Evolutionary conservation across 345 rosid species (phyloP), one percentile per base, ranked within the genome.

Genomic region (Eucalyptus lansdowneana): DNA sequence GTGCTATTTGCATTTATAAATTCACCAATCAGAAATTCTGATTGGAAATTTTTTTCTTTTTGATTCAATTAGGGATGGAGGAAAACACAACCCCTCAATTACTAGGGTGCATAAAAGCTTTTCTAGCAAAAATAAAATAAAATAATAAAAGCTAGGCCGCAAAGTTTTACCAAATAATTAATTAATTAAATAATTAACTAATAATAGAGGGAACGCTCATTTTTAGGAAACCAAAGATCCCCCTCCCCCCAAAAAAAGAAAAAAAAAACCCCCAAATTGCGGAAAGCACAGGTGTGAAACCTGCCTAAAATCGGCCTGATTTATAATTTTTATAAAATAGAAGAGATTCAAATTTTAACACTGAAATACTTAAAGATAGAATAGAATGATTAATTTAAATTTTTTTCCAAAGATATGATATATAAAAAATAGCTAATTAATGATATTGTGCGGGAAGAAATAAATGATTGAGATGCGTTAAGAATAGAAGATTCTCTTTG

Each of bases 231-330:
- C 9, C 44, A 34, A 72, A 37, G 81, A 72, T 72, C 25, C 15
- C 34, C 80, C 54, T 9, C 0, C 1, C 22, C 9, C 22, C 5
- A 2, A 3, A 69, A 19, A 34, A 17, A 9, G 0, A 1, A 25
- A 11, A 53, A 17, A 53, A 2, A 53, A 53, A 19, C 1, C 14
- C 44, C 5, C 37, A 72, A 72, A 34, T 31, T 6, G 69, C 12
- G 44, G 7, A 31, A 31, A 16, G 4, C 80, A 8, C 21, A 4
- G 80, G 22, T 31, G 81, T 3, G 56, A 72, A 72, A 72, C 81
- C 44, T 5, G 25, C 80, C 44, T 17, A 17, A 72, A 72, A 9
- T 17, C 40, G 44, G 44, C 40, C 47, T 45, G 47, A 45, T 45
- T 45, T 45, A 45, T 45, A 45, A 45, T 45, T 45, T 45, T 45